Evolutionary conservation across 768 basidiomycete genomes (phyloP), one percentile per base, ranked within the genome.

Genomic region (Calvatia gigantea): DNA sequence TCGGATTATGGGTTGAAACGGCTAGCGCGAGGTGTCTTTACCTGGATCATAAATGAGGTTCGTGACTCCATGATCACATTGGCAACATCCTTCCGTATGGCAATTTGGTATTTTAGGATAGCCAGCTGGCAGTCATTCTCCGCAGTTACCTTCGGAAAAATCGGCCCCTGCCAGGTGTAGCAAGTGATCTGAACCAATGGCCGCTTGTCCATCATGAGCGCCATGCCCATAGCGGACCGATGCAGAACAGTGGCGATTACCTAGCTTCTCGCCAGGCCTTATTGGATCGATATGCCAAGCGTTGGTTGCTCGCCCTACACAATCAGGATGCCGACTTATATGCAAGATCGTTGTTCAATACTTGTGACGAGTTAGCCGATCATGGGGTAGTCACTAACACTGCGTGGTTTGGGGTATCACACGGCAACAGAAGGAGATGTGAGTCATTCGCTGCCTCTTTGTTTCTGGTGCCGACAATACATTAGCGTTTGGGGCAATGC

Each of bases 41-140:
- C 69, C 15, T 94, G 91, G 91, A 82, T 92, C 38, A 69, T 90
- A 48, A 76, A 81, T 3, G 89, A 92, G 76, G 90, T 89, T 58
- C 54, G 72, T 33, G 3, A 0, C 28, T 44, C 38, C 15, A 43
- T 53, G 15, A 33, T 45, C 50, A 51, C 49, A 19, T 56, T 14
- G 41, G 27, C 43, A 12, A 28, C 27, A 31, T 47, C 41, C 11
- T 31, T 27, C 33, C 32, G 14, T 19, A 58, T 42, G 29, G 21
- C 46, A 14, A 37, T 54, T 47, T 51, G 47, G 9, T 43, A 37
- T 27, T 41, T 15, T 50, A 89, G 87, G 89, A 92, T 60, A 78
- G 84, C 47, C 79, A 76, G 59, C 70, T 93, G 21, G 83, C 85
- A 4, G 71, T 74, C 12, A 82, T 90, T 53, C 79, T 91, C 43